These are phyloP conservation scores for Sporothrix humicola DNA, from an alignment of 2,329 filamentous ascomycete species.

Conservation along the genomic window DNA sequence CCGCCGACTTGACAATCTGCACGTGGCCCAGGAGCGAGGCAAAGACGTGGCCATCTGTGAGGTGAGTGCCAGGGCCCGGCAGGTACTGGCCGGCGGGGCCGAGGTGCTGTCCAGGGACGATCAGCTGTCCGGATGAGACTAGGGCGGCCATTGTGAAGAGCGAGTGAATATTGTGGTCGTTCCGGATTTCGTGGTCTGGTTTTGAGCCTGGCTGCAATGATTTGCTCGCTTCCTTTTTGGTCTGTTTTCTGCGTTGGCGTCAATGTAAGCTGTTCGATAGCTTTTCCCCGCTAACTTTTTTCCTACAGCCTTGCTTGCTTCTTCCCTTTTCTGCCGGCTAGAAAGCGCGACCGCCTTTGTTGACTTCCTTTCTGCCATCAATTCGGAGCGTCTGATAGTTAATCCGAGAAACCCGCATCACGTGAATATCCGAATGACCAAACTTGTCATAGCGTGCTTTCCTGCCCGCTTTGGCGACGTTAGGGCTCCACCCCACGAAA, in stretches of 20 bases:
- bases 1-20: conserved; percentile 56
- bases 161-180: background rate
- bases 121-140: conserved; percentile 49
- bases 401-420: conserved; percentile 31
- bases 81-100: conserved; percentile 69
- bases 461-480: background rate
- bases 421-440: conserved; percentile 9
- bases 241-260: background rate
- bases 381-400: conserved; percentile 27
- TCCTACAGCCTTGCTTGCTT: background rate
- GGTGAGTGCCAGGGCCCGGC: conserved; percentile 82
- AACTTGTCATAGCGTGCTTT: conserved; percentile 15
- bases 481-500: conserved; percentile 39
- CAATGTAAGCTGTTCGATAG: conserved; percentile 13
- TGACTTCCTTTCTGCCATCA: too few relatives aligned
- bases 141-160: conserved; percentile 14
- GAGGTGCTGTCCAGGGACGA: conserved; percentile 81
- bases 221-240: background rate
- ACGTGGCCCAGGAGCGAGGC: conserved; percentile 82
- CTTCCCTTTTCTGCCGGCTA: background rate
- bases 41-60: conserved; percentile 75
- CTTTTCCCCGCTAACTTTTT: conserved; percentile 26
- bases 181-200: too few relatives aligned
- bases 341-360: conserved; percentile 23
- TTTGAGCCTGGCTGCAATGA: background rate